Conservation (phyloP, 345 rosid species). For the Camelina neglecta region DNA sequence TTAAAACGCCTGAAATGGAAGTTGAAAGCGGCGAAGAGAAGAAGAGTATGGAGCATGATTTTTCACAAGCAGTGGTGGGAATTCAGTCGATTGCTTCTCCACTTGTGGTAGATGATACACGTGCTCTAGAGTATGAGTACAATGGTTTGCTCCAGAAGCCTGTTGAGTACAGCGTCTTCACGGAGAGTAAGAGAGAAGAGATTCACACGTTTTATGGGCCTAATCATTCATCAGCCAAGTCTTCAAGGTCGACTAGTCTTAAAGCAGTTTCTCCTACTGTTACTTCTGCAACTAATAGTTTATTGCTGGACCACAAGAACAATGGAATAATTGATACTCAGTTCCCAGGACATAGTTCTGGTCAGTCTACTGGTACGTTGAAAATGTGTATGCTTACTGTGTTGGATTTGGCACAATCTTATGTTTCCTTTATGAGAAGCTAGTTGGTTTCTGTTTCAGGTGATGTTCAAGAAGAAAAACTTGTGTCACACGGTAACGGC, state of each 20-base stretch:
- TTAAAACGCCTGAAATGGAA: conserved; percentile 43
- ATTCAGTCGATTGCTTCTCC: conserved; percentile 43
- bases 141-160: conserved; percentile 38
- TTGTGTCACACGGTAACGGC: conserved; percentile 45
- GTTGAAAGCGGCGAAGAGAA: conserved; percentile 38
- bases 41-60: conserved; percentile 38
- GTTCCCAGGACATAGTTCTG: conserved; percentile 43
- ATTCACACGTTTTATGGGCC: conserved; percentile 62
- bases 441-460: conserved; percentile 48
- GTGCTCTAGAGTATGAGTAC: conserved; percentile 31
- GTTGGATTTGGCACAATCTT: not conserved
- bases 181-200: conserved; percentile 61
- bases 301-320: conserved; percentile 52
- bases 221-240: conserved; percentile 45
- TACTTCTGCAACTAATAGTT: conserved; percentile 49
- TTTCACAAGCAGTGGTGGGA: conserved; percentile 34
- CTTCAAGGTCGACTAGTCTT: conserved; percentile 46
- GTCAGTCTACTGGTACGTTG: conserved; percentile 60
- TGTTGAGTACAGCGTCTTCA: conserved; percentile 36
- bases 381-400: conserved; percentile 18
- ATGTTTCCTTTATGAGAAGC: conserved; percentile 20
- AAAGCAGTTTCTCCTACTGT: conserved; percentile 51
- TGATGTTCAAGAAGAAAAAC: conserved; percentile 44
- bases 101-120: conserved; percentile 40
- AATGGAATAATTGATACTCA: conserved; percentile 41